These are phyloP conservation scores for Alternaria viburni DNA, from an alignment of 2,329 filamentous ascomycete species.

Conservation along the genomic window DNA sequence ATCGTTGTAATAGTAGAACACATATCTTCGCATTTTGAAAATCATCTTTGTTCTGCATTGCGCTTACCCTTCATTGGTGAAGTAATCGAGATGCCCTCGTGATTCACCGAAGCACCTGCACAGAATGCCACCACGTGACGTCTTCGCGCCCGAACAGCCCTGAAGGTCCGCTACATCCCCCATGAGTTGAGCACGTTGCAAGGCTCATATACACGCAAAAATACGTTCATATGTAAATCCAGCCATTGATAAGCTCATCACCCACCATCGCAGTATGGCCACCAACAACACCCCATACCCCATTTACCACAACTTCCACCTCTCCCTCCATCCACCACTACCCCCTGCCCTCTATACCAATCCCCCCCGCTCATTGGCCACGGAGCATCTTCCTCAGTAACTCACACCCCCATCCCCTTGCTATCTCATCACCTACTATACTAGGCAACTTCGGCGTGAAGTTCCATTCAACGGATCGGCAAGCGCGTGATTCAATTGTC, in stretches of 20 bases:
- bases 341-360: no score
- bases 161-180: accelerated
- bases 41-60: not conserved
- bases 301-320: no score
- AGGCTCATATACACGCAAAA: not conserved
- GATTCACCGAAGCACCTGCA: not conserved
- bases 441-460: not conserved
- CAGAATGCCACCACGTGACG: not conserved
- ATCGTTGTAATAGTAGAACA: not conserved
- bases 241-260: no score
- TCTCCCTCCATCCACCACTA: no score
- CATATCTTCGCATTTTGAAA: not conserved
- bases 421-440: accelerated
- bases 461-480: not conserved
- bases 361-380: not conserved
- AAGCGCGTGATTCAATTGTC: not conserved
- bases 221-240: not conserved
- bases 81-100: not conserved
- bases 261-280: no score
- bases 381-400: not conserved
- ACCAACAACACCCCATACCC: not conserved
- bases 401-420: accelerated
- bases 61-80: not conserved
- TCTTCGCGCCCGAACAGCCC: not conserved
- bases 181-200: not conserved